Percentiles rank a stretch among this genome's conserved stretches.
These are phyloP conservation scores for Nothophoma quercina DNA, from an alignment of 2,329 filamentous ascomycete genomes.

Conservation along the genomic window DNA sequence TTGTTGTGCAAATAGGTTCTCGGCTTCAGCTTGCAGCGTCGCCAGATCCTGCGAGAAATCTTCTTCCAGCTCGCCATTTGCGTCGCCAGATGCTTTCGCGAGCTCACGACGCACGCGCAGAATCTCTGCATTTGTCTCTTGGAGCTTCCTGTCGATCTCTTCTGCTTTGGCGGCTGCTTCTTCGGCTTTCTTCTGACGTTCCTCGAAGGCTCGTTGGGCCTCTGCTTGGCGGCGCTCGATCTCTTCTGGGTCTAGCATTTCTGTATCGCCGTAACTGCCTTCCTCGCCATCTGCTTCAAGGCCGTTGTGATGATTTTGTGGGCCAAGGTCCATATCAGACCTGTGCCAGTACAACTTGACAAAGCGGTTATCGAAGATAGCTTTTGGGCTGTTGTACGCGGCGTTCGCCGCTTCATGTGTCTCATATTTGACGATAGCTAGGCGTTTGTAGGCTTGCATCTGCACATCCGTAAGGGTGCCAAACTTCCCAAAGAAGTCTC, in stretches of 20 bases:
- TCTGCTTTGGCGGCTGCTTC: constrained; percentile 69
- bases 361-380: constrained; percentile 84
- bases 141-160: constrained; percentile 70
- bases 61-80: constrained; percentile 15
- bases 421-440: constrained; percentile 75
- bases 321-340: constrained; percentile 35
- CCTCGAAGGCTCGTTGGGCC: constrained; percentile 72
- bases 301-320: background rate
- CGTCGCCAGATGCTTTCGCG: constrained; percentile 54
- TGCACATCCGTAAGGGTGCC: constrained; percentile 70
- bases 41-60: constrained; percentile 29
- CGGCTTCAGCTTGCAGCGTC: constrained; percentile 58
- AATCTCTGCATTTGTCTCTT: constrained; percentile 71
- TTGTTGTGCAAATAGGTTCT: constrained; percentile 72
- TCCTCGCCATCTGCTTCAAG: constrained; percentile 30
- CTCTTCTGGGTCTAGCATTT: constrained; percentile 73
- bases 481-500: constrained; percentile 75
- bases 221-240: constrained; percentile 74
- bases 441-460: constrained; percentile 70
- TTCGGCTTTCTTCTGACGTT: constrained; percentile 68
- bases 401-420: constrained; percentile 71
- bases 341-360: constrained; percentile 85
- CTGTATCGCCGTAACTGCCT: constrained; percentile 29
- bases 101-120: constrained; percentile 68
- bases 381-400: constrained; percentile 79